These are phyloP conservation scores for Sarcodon sp. DNA, from an alignment of 768 basidiomycete species.

Conservation along the genomic window DNA sequence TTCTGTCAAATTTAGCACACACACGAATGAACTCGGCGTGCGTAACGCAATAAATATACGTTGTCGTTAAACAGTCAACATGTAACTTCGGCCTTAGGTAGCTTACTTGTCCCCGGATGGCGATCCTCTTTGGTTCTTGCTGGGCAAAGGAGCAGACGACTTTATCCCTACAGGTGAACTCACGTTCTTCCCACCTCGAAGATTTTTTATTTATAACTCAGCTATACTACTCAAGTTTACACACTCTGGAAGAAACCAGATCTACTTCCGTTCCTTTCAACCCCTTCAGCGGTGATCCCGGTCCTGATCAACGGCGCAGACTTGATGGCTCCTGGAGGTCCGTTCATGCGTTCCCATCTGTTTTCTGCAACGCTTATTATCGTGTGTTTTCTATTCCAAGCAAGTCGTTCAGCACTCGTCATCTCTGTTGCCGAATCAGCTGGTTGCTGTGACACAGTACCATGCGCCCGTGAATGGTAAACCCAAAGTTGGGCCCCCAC, in stretches of 20 bases:
- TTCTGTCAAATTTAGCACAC: slow-evolving; percentile 54
- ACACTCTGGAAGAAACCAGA: slow-evolving; percentile 67
- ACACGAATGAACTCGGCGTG: slow-evolving; percentile 56
- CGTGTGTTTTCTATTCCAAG: slow-evolving; percentile 13
- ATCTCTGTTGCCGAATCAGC: slow-evolving; percentile 28
- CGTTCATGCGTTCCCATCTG: slow-evolving; percentile 15
- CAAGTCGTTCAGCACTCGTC: slow-evolving; percentile 47
- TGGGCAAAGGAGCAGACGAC: slow-evolving; percentile 54
- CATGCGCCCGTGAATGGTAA: slow-evolving; percentile 15
- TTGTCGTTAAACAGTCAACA: background rate
- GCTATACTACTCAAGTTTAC: slow-evolving; percentile 32
- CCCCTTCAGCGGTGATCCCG: slow-evolving; percentile 58
- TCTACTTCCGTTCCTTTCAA: slow-evolving; percentile 59
- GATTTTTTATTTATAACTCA: background rate
- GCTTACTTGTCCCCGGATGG: slow-evolving; percentile 51
- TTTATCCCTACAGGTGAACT: slow-evolving; percentile 54
- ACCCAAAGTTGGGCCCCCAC: slow-evolving; percentile 32
- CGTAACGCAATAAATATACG: slow-evolving; percentile 11
- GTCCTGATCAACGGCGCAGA: slow-evolving; percentile 71
- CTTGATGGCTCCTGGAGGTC: slow-evolving; percentile 81
- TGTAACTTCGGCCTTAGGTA: slow-evolving; percentile 25
- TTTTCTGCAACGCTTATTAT: slow-evolving; percentile 1
- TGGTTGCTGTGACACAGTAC: slow-evolving; percentile 53
- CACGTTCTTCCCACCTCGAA: too few species aligned
- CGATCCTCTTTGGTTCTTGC: slow-evolving; percentile 68